Evolutionary conservation across 2,329 filamentous ascomycete species (phyloP), one percentile per base, ranked within the genome.

Genomic region (Clarireedia homoeocarpa): DNA sequence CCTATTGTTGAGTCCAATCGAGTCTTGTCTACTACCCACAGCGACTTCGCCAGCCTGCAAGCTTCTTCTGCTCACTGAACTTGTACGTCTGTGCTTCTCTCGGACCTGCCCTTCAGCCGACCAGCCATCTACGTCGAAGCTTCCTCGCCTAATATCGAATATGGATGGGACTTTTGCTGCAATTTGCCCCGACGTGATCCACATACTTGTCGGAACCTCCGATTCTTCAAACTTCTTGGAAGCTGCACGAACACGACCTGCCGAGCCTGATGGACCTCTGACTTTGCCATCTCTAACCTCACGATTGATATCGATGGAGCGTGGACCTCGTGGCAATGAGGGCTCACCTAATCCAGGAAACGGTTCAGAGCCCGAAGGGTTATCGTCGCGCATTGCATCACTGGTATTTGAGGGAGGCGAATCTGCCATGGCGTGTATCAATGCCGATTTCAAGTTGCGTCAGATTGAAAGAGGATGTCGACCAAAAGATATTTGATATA

Each of bases 141-240:
- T 65, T 7, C 67, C 67, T 59, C 64, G 58, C 49, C 67, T 63
- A 14, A 69, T 66, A 57, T 69, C 64, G 4, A 59, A 48, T 30
- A 69, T 45, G 6, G 66, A 63, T 59, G 67, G 66, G 38, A 66
- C 58, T n/a, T 58, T 57, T 3, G 66, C 63, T n/a, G 62, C 73
- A 53, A 78, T 71, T 36, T 72, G 70, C 40, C 75, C 72, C 0
- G 75, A 76, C 15, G 75, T 76, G 14, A 76, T 73, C 58, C 74
- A 72, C 63, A 80, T 77, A 10, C 76, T 76, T 48, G 70, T 70
- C 2, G 75, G 77, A 10, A 74, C 69, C 12, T 71, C 72, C 5
- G 77, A 79, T 48, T 75, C 71, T 54, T 72, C 71, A 58, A 80
- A 79, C 5, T 60, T 63, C 51, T 64, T 63, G 1, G 67, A 69